Evolutionary conservation across 2,329 filamentous ascomycete species (phyloP).

Genomic region (Cordyceps militaris): DNA sequence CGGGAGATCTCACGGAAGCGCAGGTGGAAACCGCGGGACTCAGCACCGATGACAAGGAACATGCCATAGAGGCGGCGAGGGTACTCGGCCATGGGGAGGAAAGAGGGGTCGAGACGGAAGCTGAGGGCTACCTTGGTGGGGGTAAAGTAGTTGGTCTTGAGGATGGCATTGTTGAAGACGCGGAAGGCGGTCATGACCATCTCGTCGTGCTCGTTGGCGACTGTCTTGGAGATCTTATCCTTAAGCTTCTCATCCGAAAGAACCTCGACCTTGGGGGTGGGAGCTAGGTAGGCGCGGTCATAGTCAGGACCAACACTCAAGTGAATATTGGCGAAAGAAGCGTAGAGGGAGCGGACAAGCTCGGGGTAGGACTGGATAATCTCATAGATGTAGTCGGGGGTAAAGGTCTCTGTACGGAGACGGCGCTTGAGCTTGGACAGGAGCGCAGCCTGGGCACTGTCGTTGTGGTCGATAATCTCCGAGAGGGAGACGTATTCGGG

Average conservation of each 20-base stretch:
- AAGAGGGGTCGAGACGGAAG: constrained; percentile 84
- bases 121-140: constrained; percentile 97
- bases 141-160: constrained; percentile 97
- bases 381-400: constrained; percentile 94
- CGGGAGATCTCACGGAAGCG: constrained; percentile 96
- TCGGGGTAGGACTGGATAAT: constrained; percentile 89
- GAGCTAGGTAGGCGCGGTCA: constrained; percentile 44
- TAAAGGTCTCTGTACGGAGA: constrained; percentile 93
- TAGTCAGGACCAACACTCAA: constrained; percentile 48
- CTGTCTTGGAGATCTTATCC: constrained; percentile 70
- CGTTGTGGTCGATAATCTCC: constrained; percentile 70
- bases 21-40: constrained; percentile 94
- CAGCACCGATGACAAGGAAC: constrained; percentile 96
- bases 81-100: constrained; percentile 88
- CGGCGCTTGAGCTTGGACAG: constrained; percentile 93
- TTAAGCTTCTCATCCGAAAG: constrained; percentile 67
- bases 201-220: constrained; percentile 87
- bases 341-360: constrained; percentile 79
- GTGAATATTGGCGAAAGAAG: constrained; percentile 86
- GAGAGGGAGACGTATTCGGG: constrained; percentile 86
- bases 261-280: constrained; percentile 57
- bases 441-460: constrained; percentile 78
- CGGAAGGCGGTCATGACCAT: constrained; percentile 98
- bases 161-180: constrained; percentile 84
- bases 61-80: constrained; percentile 91